Evolutionary conservation across 2,329 filamentous ascomycete species (phyloP), one percentile per base, ranked within the genome.

Genomic region (Biscogniauxia marginata): DNA sequence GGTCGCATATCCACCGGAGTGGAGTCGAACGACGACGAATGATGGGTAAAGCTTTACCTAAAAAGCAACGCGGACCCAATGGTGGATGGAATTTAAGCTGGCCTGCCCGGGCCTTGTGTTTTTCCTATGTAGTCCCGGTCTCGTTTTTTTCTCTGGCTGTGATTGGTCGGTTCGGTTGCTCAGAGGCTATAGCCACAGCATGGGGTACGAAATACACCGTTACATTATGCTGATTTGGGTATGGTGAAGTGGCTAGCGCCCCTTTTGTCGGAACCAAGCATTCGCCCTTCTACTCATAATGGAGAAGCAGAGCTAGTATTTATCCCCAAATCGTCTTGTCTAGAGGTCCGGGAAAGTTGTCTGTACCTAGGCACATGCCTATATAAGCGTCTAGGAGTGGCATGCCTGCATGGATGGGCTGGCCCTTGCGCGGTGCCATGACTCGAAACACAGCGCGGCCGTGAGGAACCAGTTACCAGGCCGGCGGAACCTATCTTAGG

Each of bases 1-100:
- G 56, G 46, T 44, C 55, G 25, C 45, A 55, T 60, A 60, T 46
- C 60, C 58, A 61, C 57, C 55, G 47, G 55, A 57, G 58, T 60
- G 58, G 62, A 60, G 62, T 53, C 62, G 52, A 51, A 55, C 56
- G 61, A 45, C 45, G 50, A 46, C 49, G 45, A 25, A 23, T 48
- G 48, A 54, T 43, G 52, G 30, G 9, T 39, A 39, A 16, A 16
- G 13, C n/a, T 39, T 39, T 3, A 6, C 24, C 48, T 34, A 30
- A 46, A 23, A 19, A 45, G 44, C 57, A 55, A 46, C 54, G 48
- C 50, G n/a, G n/a, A 39, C 30, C n/a, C 13, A 39, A 16, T 16
- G 6, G 13, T 6, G 11, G 9, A 16, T 11, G 8, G 13, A 30
- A 30, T 30, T 30, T 30, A 39, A 39, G 30, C n/a, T 16, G 30